Evolutionary conservation across 2,329 filamentous ascomycete genomes (phyloP), one percentile per base, ranked within the genome.

Genomic region (Coniosporium tulheliwenetii): DNA sequence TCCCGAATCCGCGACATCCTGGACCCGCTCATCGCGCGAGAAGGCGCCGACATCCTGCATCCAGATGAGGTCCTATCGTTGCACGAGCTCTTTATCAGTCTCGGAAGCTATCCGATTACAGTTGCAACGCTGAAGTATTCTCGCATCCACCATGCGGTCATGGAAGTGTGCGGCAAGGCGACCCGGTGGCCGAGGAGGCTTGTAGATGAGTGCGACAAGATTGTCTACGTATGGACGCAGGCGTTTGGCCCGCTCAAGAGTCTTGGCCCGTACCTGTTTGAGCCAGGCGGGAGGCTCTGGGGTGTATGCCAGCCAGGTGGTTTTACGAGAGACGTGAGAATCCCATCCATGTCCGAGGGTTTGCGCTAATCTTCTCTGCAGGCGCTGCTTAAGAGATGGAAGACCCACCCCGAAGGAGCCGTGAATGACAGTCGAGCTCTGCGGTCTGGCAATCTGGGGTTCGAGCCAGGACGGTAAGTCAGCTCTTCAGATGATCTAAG

Each of bases 1-100:
- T 12, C 13, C 30, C 67, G 65, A 63, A 67, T 70, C 39, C 63
- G 66, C 31, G 64, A 69, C 47, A 58, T 61, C 5, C 60, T 70
- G 12, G 66, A 70, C 40, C 55, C 60, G 3, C 49, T 59, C 35
- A 57, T 69, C 37, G 64, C 66, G 5, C 61, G 59, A 13, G 58
- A 67, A 33, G 66, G 66, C 2, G 60, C 63, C 0, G 54, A 66
- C 33, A 50, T 52, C 3, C 50, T 69, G 29, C 51, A 54, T 10
- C 55, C 62, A 1, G 62, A 69, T 43, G 64, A 67, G 36, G 55
- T 66, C 5, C 46, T 68, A 13, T 54, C 46, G 5, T 53, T 69
- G 9, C 63, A 67, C 46, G 63, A 65, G 31, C 50, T 63, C 4
- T 57, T 68, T 16, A 42, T 52, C 16, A 30, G 40, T 16, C 40